These are phyloP conservation scores for Metschnikowia peoriensis DNA, from an alignment of 805 yeast species.

Conservation along the genomic window DNA sequence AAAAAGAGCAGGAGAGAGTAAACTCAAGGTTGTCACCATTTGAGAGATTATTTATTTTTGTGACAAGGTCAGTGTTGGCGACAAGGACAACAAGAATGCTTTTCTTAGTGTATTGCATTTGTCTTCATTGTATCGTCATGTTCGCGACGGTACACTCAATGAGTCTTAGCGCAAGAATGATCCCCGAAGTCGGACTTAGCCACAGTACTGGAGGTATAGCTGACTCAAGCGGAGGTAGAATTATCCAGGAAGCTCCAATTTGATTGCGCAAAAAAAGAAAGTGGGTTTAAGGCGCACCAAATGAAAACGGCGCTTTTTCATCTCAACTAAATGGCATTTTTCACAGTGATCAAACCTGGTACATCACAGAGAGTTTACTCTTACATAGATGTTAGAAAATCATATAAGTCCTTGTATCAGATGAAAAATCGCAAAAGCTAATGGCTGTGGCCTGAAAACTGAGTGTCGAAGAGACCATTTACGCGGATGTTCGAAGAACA, in stretches of 20 bases:
- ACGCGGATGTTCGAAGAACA: too few relatives aligned
- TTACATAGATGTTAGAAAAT: too few relatives aligned
- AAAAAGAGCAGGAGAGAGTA: conserved; percentile 73
- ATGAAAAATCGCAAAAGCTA: too few relatives aligned
- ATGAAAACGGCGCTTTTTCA: too few relatives aligned
- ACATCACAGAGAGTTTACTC: too few relatives aligned
- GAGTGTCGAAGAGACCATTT: too few relatives aligned
- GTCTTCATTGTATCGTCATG: conserved; percentile 73
- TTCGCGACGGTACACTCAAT: conserved; percentile 56
- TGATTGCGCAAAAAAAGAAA: neutral
- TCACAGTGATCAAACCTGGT: too few relatives aligned
- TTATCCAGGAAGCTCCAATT: conserved; percentile 7
- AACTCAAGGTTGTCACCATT: conserved; percentile 68
- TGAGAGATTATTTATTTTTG: conserved; percentile 72
- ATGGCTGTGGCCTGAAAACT: too few relatives aligned
- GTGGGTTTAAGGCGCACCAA: neutral
- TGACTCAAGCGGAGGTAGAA: conserved; percentile 6
- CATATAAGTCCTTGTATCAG: too few relatives aligned
- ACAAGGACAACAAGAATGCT: conserved; percentile 69
- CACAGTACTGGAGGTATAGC: conserved; percentile 42
- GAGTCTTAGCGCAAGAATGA: conserved; percentile 42
- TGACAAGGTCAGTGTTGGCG: conserved; percentile 73
- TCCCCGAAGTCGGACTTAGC: conserved; percentile 46
- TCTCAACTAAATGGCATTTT: too few relatives aligned
- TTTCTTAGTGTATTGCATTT: conserved; percentile 70